Base-by-base conservation (phyloP, 192 early-diverging fungal species). In the Coemansia sp. region DNA sequence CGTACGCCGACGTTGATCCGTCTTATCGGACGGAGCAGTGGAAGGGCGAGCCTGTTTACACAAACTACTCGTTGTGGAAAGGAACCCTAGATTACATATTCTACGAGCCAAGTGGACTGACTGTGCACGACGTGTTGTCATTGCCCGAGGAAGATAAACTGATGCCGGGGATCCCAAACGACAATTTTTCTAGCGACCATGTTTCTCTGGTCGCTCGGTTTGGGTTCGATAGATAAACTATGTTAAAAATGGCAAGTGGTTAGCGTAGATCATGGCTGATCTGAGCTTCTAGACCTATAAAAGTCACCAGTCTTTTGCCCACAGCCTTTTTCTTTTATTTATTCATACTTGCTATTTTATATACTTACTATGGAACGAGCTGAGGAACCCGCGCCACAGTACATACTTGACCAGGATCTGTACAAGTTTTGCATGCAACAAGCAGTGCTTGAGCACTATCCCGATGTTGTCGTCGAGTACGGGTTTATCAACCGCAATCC, bases 401-500 rank as follows among this genome's bases (percentile, higher is more conserved):
- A 88, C 10, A 85, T 94, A 46, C 86, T 94, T 12, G 92, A 92
- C 61, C 89, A 90, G 78, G 91, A 92, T 63, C 77, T 90, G 59
- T 91, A 92, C 87, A 92, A 92, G 66, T 88, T 92, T 36, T 86
- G 87, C 34, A 92, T 92, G 90, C 90, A 91, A 65, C 85, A 92
- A 57, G 88, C 86, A 0, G 86, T 91, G 10, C 65, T 88, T 14
- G 83, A 89, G 60, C 87, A 90, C 44, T 92, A 89, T 55, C 86
- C 83, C 11, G 67, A 85, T 8, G 82, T 75, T 3, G 57, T 62
- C 3, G 87, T 87, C 23, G 73, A 77, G 42, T 92, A 92, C 52
- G 64, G 74, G 21, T 89, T 90, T 79, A 87, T 85, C 7, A 92
- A 89, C 62, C 76, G 90, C 28, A 81, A 86, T 10, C 57, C 71